Evolutionary conservation across 768 basidiomycete genomes (phyloP).

Genomic region (Rhizopogon vinicolor): DNA sequence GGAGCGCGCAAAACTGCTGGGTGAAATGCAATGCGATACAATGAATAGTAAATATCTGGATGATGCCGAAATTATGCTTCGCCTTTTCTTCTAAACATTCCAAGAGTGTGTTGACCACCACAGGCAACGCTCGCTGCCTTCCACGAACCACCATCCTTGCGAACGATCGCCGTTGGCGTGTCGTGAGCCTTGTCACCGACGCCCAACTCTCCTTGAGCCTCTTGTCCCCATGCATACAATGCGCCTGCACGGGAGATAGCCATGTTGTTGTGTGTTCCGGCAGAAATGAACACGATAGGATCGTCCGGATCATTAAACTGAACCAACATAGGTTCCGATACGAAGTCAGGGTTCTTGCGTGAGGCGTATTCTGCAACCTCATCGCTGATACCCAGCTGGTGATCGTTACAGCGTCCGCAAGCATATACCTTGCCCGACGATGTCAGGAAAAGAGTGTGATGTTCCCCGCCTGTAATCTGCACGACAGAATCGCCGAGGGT

Average conservation of each 20-base stretch:
- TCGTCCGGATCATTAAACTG: conserved; percentile 61
- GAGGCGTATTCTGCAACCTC: conserved; percentile 65
- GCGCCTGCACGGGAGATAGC: conserved; percentile 65
- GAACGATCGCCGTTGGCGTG: conserved; percentile 65
- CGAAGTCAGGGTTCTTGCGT: conserved; percentile 49
- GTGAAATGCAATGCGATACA: conserved; percentile 13
- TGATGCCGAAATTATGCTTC: conserved; percentile 10
- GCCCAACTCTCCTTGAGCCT: conserved; percentile 74
- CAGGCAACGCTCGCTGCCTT: conserved; percentile 51
- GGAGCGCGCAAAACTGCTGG: conserved; percentile 8
- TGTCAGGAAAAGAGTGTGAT: conserved; percentile 89
- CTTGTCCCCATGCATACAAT: conserved; percentile 74
- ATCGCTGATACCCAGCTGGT: conserved; percentile 73
- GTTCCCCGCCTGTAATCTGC: conserved; percentile 78
- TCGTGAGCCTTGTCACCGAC: conserved; percentile 54
- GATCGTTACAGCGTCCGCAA: conserved; percentile 79
- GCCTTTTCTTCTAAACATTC: conserved; percentile 61
- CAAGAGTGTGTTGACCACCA: conserved; percentile 77
- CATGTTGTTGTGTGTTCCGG: conserved; percentile 70
- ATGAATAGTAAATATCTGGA: not conserved
- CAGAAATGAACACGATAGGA: conserved; percentile 59
- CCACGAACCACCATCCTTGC: conserved; percentile 70
- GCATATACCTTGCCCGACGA: conserved; percentile 80
- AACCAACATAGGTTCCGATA: conserved; percentile 62
- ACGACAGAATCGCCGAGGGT: conserved; percentile 58